Evolutionary conservation across 805 yeast genomes (phyloP).

Genomic region (Metschnikowia chrysomelidarum): DNA sequence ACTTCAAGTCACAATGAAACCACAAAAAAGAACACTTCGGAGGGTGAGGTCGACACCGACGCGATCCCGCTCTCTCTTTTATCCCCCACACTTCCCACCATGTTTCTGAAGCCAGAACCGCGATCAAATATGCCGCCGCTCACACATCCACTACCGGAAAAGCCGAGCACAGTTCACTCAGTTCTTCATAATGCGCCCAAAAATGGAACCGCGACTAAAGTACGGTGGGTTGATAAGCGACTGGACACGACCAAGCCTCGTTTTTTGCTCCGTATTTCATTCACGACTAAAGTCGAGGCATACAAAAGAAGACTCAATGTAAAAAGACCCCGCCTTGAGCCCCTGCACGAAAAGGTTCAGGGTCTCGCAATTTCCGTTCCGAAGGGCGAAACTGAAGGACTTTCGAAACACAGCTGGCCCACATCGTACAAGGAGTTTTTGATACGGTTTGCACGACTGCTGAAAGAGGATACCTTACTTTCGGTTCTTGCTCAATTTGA

Average conservation of each 20-base stretch:
- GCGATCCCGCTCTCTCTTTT: conserved; percentile 30
- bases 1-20: conserved; percentile 1
- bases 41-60: conserved; percentile 22
- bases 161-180: conserved; percentile 13
- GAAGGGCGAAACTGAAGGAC: not conserved
- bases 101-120: conserved; percentile 18
- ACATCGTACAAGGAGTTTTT: conserved; percentile 3
- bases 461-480: conserved; percentile 20
- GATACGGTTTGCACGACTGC: conserved; percentile 6
- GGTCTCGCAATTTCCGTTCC: conserved; percentile 17
- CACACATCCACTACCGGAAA: conserved; percentile 20
- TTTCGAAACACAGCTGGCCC: conserved; percentile 3
- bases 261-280: conserved; percentile 26
- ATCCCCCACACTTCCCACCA: conserved; percentile 34
- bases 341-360: conserved; percentile 10
- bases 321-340: conserved; percentile 1
- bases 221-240: conserved; percentile 32
- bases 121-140: conserved; percentile 1
- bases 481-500: conserved; percentile 21
- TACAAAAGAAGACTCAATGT: conserved; percentile 12
- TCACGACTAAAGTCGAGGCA: conserved; percentile 19
- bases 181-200: conserved; percentile 8
- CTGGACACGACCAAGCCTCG: conserved; percentile 25
- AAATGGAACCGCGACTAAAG: conserved; percentile 5
- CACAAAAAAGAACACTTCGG: conserved; percentile 4